Base-by-base conservation (phyloP, 2,329 filamentous ascomycete species). In the Ophiognomonia clavigignenti-juglandacearum region DNA sequence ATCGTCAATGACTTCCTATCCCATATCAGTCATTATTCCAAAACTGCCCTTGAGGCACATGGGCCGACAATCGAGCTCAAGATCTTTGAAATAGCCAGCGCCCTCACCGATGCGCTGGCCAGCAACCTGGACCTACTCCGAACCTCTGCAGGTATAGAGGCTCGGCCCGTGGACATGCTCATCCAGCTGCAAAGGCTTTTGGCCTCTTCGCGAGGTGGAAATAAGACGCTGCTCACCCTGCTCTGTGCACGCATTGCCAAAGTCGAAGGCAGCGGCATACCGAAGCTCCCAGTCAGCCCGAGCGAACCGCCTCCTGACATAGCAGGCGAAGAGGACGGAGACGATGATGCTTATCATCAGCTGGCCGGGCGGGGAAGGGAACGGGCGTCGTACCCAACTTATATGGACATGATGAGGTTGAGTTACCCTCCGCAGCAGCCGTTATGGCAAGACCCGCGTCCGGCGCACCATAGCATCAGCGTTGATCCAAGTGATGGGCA, bases 21-120 rank as follows among this genome's bases (percentile, higher is more conserved):
- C 4, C 59, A 69, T 4, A 67, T 74, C 6, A 64, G 65, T 1
- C 61, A 65, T 4, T 59, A 76, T 4, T 73, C 73, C 0, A 65
- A 63, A 41, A 60, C 69, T 1, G 73, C 72, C 0, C 63, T 76
- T 3, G 71, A 76, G 49, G 71, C 72, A 0, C 73, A 76, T 45
- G 73, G 73, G 0, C 67, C 72, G 4, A 69, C 68, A 1, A 67
- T 76, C 54, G 71, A 73, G 54, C 69, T 69, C 54, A 73, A 73
- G 41, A 70, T 70, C 3, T 73, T 66, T 41, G 69, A 73, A 48
- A 73, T 73, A 37, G 70, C 71, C 1, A 70, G 64, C 10, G 68
- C 69, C 0, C 68, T 73, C 1, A 64, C 65, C 16, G 70, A 73
- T 24, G 64, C 65, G 2, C 57, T 70, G 38, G 56, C 62, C 52